Conservation (phyloP, 2,329 filamentous ascomycete species). For the Penicillium olsonii region DNA sequence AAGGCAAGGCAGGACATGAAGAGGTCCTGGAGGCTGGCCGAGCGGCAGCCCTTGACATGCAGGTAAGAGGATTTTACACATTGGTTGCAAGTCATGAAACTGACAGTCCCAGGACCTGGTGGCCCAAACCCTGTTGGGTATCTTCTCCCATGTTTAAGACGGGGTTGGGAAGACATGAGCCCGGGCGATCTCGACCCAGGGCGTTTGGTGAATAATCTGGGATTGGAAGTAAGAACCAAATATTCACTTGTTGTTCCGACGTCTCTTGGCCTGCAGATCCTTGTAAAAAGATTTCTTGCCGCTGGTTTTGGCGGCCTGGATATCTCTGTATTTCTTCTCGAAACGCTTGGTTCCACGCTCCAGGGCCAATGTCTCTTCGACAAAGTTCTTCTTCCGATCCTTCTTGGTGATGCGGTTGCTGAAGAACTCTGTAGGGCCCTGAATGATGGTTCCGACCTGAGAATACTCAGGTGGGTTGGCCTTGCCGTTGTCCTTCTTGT, state of each 20-base stretch:
- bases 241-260: conserved; percentile 28
- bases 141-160: conserved; percentile 24
- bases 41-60: conserved; percentile 63
- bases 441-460: conserved; percentile 83
- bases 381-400: conserved; percentile 81
- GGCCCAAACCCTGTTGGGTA: conserved; percentile 32
- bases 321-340: conserved; percentile 82
- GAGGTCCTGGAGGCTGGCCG: conserved; percentile 65
- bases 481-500: conserved; percentile 81
- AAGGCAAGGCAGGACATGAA: conserved; percentile 64
- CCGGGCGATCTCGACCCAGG: not conserved
- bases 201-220: not conserved
- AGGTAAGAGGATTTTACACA: conserved; percentile 43
- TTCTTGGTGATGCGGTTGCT: conserved; percentile 79
- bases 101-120: conserved; percentile 40
- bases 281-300: conserved; percentile 92
- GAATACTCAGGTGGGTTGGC: conserved; percentile 76
- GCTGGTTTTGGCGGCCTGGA: conserved; percentile 78
- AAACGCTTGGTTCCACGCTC: conserved; percentile 71
- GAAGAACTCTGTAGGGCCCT: conserved; percentile 86
- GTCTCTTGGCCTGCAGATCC: conserved; percentile 65
- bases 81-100: not conserved
- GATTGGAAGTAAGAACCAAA: not conserved
- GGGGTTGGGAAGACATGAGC: not conserved
- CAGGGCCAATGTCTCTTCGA: conserved; percentile 76